Base-by-base conservation (phyloP, 495 filamentous ascomycete species). In the Trichoderma parareesei region DNA sequence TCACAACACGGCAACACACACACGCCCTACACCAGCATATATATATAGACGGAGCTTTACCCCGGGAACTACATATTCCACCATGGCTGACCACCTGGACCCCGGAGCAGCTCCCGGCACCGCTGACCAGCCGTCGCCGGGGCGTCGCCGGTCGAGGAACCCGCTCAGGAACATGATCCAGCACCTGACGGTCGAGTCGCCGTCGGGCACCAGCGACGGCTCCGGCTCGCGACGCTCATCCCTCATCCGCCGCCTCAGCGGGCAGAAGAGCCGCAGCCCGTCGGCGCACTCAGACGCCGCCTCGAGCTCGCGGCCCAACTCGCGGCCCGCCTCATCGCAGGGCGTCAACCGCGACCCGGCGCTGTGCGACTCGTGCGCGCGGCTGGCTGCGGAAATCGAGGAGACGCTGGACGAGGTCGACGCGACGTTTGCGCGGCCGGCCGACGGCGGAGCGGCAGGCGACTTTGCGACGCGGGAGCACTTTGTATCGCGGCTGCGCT, bases 101-200 rank as follows among this genome's bases (percentile, higher is more conserved):
- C 27, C 53, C 53, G 11, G 53, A 57, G 53, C 53, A 37, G 35
- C 53, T 33, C 20, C 53, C 53, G 53, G 53, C 53, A 27, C 53
- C 18, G 20, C 53, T 37, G 53, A 57, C 44, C 44, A 48, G 44
- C 44, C 44, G 10, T 14, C 44, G 53, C 20, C 33, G 33, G 53
- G 53, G 53, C 53, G 53, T 57, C 53, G 53, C 53, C 53, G 53
- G 53, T 57, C 53, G 2, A 57, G 14, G 53, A 57, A 57, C 53
- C 53, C 53, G 27, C 53, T 57, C 27, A 20, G 53, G 2, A 57
- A 57, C 27, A 57, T 57, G 53, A 57, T 57, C 27, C 53, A 57
- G 20, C 53, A 57, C 37, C 53, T 57, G 14, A 57, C 53, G 27
- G 53, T 57, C 53, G 53, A 57, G 7, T 57, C 53, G 27, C 14